Base-by-base conservation (phyloP, 2,329 filamentous ascomycete species). In the Tolypocladium amazonense region DNA sequence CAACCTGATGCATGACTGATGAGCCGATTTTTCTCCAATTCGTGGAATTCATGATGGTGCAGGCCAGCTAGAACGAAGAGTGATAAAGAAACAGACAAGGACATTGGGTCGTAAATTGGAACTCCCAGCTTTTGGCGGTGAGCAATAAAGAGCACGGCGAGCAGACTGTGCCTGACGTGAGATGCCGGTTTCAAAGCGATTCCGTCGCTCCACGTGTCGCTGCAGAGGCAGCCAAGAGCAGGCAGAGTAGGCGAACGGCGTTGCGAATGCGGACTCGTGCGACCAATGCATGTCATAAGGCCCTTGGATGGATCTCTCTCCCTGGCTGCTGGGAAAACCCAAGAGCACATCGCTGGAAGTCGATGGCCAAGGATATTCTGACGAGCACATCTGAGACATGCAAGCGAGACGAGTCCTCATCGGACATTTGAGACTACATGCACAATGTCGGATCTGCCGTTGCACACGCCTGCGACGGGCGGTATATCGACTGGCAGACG, bases 351-450 rank as follows among this genome's bases (percentile, higher is more conserved):
- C 27, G 30, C 15, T 30, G 27, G 47, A 27, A 33, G 47, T 12
- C 20, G 27, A 2, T 12, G 2, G 47, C 20, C 47, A 52, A 33
- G 27, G 11, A n/a, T 8, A 11, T 52, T 12, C 30, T 14, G 30
- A n/a, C 9, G 30, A 2, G 20, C 4, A 11, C 43, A 50, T 59
- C 41, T 56, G 53, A 59, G 58, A 59, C 58, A 59, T 38, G 43
- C 27, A 56, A 43, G 39, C 25, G 30, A 35, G 41, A 20, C 38
- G 50, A 41, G n/a, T 39, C 53, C 33, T 52, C 41, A 47, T 52
- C 58, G 58, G 58, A 56, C 53, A 56, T 52, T 59, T 47, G 43
- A 23, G 43, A 25, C 41, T 59, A 41, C 53, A 14, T 47, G 52
- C 53, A 56, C 50, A 18, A 20, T 37, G n/a, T 41, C 50, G 47